Evolutionary conservation across 2,329 filamentous ascomycete species (phyloP).

Genomic region (Penicillium sp.): DNA sequence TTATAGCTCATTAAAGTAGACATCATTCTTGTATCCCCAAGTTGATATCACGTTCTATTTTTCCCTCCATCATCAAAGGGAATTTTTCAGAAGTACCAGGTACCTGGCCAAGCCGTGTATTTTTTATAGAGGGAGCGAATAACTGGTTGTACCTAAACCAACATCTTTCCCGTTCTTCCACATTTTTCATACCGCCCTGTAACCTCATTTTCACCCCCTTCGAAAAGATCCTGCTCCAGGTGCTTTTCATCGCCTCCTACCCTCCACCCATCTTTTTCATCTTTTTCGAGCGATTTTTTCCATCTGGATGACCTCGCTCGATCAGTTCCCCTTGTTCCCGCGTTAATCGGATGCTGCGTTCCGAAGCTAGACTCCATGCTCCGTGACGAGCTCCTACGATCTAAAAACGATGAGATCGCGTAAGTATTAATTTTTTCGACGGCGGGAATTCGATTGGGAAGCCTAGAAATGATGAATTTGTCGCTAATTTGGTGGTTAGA

Average conservation of each 20-base stretch:
- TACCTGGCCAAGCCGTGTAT: slow-evolving; percentile 9
- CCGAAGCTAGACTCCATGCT: slow-evolving; percentile 49
- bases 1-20: not conserved
- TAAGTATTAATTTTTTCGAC: slow-evolving; percentile 38
- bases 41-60: not conserved
- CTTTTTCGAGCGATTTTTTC: slow-evolving; percentile 44
- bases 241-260: slow-evolving; percentile 35
- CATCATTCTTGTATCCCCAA: not conserved
- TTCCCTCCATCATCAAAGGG: not conserved
- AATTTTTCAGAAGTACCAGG: slow-evolving; percentile 5
- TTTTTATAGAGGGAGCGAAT: slow-evolving; percentile 8
- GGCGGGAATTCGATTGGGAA: not conserved
- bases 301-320: slow-evolving; percentile 43
- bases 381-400: slow-evolving; percentile 49
- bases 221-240: slow-evolving; percentile 15
- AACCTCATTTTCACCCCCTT: slow-evolving; percentile 14
- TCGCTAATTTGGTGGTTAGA: slow-evolving; percentile 42
- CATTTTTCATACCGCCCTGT: slow-evolving; percentile 12
- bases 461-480: slow-evolving; percentile 17
- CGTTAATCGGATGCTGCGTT: slow-evolving; percentile 51
- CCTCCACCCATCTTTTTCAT: slow-evolving; percentile 43
- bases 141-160: slow-evolving; percentile 12
- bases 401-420: slow-evolving; percentile 52
- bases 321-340: slow-evolving; percentile 40
- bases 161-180: slow-evolving; percentile 9